These are phyloP conservation scores for Dictyostelium capitatum DNA, from an alignment of 78 protist species.

Conservation along the genomic window DNA sequence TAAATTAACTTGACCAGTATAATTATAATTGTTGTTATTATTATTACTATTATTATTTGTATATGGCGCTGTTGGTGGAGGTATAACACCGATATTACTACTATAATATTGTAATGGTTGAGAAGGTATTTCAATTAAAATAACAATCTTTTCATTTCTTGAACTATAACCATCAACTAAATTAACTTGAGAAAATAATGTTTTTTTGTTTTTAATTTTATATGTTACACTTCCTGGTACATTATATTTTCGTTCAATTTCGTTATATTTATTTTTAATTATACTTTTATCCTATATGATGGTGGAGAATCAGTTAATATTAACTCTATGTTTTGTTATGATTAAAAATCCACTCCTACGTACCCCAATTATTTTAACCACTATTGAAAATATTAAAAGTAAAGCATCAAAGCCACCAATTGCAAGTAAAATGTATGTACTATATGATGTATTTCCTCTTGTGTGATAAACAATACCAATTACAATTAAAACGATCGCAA, in stretches of 20 bases:
- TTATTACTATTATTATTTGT: too few relatives aligned
- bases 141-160: not conserved
- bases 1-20: too few relatives aligned
- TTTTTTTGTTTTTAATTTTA: not conserved
- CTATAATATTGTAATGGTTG: too few relatives aligned
- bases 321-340: not conserved
- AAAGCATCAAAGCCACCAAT: not conserved
- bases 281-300: not conserved
- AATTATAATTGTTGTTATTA: too few relatives aligned
- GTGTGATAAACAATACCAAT: not conserved
- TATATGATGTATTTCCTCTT: not conserved
- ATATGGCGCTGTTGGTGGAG: too few relatives aligned
- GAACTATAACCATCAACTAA: not conserved
- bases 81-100: too few relatives aligned
- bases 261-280: not conserved
- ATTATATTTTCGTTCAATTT: not conserved
- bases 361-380: not conserved
- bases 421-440: not conserved
- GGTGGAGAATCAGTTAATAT: not conserved
- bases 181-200: not conserved
- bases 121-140: not conserved
- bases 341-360: too few relatives aligned
- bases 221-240: not conserved
- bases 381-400: not conserved
- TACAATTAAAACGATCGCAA: not conserved